Percentiles rank a stretch among this genome's conserved stretches.
Evolutionary conservation across 176 grass and related monocot species (phyloP).

Genomic region (Coix lacrymajobi): DNA sequence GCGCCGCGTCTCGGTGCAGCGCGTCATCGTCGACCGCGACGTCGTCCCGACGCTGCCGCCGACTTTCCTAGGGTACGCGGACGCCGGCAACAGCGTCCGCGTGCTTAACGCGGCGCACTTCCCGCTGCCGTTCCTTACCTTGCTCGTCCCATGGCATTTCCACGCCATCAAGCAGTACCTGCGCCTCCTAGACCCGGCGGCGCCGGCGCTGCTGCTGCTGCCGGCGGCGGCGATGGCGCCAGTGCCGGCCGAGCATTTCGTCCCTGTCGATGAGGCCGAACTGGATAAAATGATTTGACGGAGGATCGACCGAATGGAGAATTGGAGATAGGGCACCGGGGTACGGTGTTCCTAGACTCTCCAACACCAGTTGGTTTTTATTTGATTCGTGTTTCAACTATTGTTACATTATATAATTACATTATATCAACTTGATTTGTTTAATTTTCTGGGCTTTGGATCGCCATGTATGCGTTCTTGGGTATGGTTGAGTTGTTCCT

Average conservation of each 20-base stretch:
- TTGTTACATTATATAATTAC: too few species aligned
- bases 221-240: too few species aligned
- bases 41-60: slow-evolving; percentile 33
- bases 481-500: too few species aligned
- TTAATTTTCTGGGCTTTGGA: too few species aligned
- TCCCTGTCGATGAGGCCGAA: background rate
- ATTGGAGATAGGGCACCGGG: too few species aligned
- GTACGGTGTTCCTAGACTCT: too few species aligned
- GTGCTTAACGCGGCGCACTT: background rate
- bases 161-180: background rate
- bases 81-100: background rate
- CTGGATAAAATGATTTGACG: background rate
- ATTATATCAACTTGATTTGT: too few species aligned
- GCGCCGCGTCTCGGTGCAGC: slow-evolving; percentile 29
- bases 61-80: slow-evolving; percentile 22
- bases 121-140: background rate
- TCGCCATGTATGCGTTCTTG: too few species aligned
- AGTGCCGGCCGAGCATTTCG: background rate
- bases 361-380: too few species aligned
- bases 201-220: too few species aligned
- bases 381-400: too few species aligned
- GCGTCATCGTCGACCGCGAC: slow-evolving; percentile 36
- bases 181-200: background rate
- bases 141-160: background rate
- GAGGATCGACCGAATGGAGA: too few species aligned